Evolutionary conservation across 129 eudicot genomes (phyloP).

Genomic region (Gnaphalium uliginosum): DNA sequence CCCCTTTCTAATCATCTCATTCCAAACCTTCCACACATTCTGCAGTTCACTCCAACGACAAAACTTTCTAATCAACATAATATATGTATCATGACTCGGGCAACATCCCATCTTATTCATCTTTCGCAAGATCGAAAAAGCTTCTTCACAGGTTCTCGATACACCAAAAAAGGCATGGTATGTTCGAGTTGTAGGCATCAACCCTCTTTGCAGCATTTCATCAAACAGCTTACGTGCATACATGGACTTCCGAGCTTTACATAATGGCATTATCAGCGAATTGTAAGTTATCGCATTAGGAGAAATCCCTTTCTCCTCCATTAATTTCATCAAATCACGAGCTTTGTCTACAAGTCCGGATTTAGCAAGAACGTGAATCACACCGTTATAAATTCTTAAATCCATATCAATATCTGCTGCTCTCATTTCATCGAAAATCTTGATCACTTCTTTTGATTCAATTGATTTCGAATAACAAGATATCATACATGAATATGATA

Average conservation of each 20-base stretch:
- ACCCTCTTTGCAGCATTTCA: constrained; percentile 65
- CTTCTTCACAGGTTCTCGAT: constrained; percentile 59
- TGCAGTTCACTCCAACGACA: constrained; percentile 71
- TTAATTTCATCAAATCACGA: constrained; percentile 49
- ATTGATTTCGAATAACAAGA: constrained; percentile 62
- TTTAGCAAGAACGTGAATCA: constrained; percentile 78
- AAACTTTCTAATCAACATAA: constrained; percentile 78
- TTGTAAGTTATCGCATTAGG: constrained; percentile 69
- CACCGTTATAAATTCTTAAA: constrained; percentile 75
- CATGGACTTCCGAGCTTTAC: constrained; percentile 41
- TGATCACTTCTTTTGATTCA: constrained; percentile 54
- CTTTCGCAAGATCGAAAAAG: constrained; percentile 54
- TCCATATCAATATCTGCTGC: constrained; percentile 49
- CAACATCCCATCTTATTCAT: constrained; percentile 59
- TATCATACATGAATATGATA: constrained; percentile 67
- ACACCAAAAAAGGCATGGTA: constrained; percentile 74
- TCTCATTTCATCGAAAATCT: constrained; percentile 62
- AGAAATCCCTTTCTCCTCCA: constrained; percentile 63
- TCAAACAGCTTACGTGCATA: constrained; percentile 54
- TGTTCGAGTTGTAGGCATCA: constrained; percentile 65
- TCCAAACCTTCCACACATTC: constrained; percentile 68
- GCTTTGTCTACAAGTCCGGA: constrained; percentile 61
- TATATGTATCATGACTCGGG: constrained; percentile 68
- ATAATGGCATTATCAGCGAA: constrained; percentile 77
- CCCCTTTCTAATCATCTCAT: constrained; percentile 65